Percentiles rank a stretch among this genome's conserved stretches.
Evolutionary conservation across 192 early-diverging fungal species (phyloP).

Genomic region (Coemansia sp.): DNA sequence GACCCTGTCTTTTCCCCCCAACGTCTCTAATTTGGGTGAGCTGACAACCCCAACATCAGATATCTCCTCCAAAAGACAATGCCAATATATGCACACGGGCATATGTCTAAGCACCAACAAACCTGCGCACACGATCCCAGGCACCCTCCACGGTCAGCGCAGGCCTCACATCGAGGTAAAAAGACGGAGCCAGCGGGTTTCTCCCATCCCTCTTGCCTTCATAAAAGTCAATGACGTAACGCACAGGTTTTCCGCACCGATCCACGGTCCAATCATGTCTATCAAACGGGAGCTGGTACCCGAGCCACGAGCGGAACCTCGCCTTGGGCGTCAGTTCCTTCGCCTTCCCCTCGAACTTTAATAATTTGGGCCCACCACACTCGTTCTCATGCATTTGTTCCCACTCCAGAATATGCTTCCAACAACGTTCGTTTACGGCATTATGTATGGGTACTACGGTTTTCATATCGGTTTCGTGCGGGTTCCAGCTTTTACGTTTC

Average conservation of each 20-base stretch:
- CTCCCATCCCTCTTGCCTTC: constrained; percentile 60
- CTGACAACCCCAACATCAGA: neutral
- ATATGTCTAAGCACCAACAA: constrained; percentile 6
- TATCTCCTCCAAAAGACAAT: neutral
- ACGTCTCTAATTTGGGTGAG: neutral
- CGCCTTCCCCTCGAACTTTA: constrained; percentile 50
- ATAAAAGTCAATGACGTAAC: constrained; percentile 94
- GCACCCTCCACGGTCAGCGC: constrained; percentile 59
- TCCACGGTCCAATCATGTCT: constrained; percentile 94
- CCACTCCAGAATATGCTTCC: constrained; percentile 86
- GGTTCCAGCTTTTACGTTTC: constrained; percentile 88
- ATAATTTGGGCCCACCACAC: constrained; percentile 45
- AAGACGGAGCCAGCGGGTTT: constrained; percentile 58
- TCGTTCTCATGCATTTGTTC: constrained; percentile 54
- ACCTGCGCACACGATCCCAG: constrained; percentile 34
- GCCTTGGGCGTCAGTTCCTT: constrained; percentile 46
- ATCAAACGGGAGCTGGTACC: constrained; percentile 84
- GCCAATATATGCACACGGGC: neutral
- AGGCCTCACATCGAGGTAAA: constrained; percentile 90
- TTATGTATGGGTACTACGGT: constrained; percentile 93
- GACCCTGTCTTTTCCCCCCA: neutral
- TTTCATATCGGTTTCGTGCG: constrained; percentile 81
- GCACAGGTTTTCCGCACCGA: constrained; percentile 82
- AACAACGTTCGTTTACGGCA: constrained; percentile 89
- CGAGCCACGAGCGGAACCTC: constrained; percentile 32